Percentiles rank a stretch among this genome's conserved stretches.
phyloP scores from a whole-genome alignment of 768 basidiomycete species.

The Collybia sp. region DNA sequence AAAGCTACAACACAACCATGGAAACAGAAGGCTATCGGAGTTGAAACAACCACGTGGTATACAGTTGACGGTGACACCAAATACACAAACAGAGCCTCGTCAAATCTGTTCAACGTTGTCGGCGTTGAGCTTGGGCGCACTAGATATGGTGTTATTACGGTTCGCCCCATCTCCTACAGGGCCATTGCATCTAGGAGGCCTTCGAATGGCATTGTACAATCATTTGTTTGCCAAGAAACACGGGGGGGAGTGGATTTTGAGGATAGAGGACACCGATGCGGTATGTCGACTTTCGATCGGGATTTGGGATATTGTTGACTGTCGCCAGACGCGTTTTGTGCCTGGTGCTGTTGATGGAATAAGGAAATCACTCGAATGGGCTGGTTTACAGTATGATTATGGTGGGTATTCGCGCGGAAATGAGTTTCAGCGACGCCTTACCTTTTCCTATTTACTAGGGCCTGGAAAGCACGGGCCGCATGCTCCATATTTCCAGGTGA shows the following conservation, averaged over 20 bases:
- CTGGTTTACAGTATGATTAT: slow-evolving; percentile 86
- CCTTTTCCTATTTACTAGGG: slow-evolving; percentile 37
- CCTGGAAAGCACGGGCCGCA: slow-evolving; percentile 73
- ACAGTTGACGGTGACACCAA: too few species aligned
- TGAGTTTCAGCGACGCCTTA: background rate
- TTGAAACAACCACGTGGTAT: too few species aligned
- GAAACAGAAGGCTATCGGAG: too few species aligned
- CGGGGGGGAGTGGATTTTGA: slow-evolving; percentile 76
- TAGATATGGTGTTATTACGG: slow-evolving; percentile 49
- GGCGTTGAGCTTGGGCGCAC: too few species aligned
- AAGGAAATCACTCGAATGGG: slow-evolving; percentile 76
- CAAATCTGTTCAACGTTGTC: too few species aligned
- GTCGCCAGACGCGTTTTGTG: slow-evolving; percentile 68
- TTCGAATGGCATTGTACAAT: slow-evolving; percentile 57
- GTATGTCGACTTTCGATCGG: slow-evolving; percentile 36
- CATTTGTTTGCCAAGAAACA: slow-evolving; percentile 78
- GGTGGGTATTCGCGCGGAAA: slow-evolving; percentile 65
- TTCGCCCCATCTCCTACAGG: slow-evolving; percentile 99
- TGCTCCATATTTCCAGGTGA: slow-evolving; percentile 85
- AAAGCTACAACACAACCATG: too few species aligned
- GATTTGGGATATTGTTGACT: background rate
- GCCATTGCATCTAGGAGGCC: slow-evolving; percentile 87
- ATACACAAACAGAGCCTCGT: too few species aligned
- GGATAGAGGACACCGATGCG: slow-evolving; percentile 71
- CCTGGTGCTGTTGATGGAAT: slow-evolving; percentile 84